Conservation (phyloP, 2,329 filamentous ascomycete genomes). For the Gremmenia infestans region DNA sequence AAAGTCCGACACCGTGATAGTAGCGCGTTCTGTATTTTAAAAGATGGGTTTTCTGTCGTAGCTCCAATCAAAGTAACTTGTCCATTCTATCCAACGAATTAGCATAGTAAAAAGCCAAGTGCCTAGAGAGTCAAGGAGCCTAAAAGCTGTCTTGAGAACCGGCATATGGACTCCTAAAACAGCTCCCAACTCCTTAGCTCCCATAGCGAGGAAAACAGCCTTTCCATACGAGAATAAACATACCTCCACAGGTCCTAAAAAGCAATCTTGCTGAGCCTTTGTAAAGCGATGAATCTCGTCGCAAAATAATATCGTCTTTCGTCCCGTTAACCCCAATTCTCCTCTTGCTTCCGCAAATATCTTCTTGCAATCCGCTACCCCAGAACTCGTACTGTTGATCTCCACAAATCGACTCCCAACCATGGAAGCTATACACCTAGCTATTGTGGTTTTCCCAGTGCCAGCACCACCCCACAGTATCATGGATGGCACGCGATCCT, state of each 20-base stretch:
- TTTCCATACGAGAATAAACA: too few species aligned
- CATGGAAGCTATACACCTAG: conserved; percentile 77
- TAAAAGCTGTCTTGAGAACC: too few species aligned
- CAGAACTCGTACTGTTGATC: conserved; percentile 87
- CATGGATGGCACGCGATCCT: conserved; percentile 86
- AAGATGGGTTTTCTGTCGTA: conserved; percentile 94
- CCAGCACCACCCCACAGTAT: conserved; percentile 84
- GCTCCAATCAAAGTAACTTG: conserved; percentile 89
- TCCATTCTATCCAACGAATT: conserved; percentile 46
- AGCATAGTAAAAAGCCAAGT: too few species aligned
- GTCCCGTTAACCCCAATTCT: conserved; percentile 74
- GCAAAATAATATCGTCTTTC: conserved; percentile 94
- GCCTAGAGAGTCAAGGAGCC: too few species aligned
- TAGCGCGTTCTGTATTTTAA: conserved; percentile 84
- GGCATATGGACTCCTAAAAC: too few species aligned
- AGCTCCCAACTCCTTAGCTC: too few species aligned
- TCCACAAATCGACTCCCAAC: conserved; percentile 86
- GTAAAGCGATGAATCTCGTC: conserved; percentile 62
- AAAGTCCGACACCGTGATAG: conserved; percentile 89
- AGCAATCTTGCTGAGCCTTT: conserved; percentile 92
- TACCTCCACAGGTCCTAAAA: conserved; percentile 79
- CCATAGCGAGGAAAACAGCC: too few species aligned
- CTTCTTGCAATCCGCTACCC: conserved; percentile 88
- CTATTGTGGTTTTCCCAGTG: conserved; percentile 88
- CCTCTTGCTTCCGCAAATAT: conserved; percentile 79